Evolutionary conservation across 164 flowering plant genomes (phyloP).

Genomic region (Annona squamosa): DNA sequence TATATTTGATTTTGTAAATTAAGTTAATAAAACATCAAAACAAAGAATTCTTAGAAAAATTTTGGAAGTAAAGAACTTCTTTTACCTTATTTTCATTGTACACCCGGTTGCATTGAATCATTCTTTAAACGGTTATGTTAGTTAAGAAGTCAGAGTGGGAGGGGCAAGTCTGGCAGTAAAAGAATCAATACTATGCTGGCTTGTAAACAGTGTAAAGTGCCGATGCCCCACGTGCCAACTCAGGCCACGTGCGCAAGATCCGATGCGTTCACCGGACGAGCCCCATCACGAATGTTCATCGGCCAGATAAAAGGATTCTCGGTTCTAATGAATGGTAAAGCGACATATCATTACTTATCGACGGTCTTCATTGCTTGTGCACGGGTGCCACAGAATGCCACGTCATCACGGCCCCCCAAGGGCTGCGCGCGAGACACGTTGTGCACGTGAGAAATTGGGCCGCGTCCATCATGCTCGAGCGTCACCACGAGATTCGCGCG

Average conservation of each 20-base stretch:
- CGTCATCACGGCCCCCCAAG: background rate
- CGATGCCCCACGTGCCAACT: background rate
- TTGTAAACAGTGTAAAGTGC: too few species aligned
- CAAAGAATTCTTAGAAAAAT: too few species aligned
- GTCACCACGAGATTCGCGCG: background rate
- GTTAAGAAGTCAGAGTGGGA: too few species aligned
- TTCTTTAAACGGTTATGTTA: too few species aligned
- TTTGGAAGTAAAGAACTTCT: too few species aligned
- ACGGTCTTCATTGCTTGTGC: background rate
- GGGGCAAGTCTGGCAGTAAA: too few species aligned
- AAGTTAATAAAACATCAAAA: too few species aligned
- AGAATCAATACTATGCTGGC: too few species aligned
- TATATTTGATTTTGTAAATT: too few species aligned
- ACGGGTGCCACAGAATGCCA: background rate
- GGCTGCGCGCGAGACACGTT: background rate
- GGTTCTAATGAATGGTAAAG: background rate
- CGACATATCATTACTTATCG: background rate
- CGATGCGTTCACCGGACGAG: background rate
- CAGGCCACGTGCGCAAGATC: background rate
- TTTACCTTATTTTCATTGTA: too few species aligned
- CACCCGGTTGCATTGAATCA: too few species aligned
- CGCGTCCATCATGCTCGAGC: background rate
- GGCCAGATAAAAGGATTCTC: background rate
- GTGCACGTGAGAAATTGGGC: background rate
- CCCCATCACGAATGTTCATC: background rate